These are phyloP conservation scores for Sodiomyces alkalinus DNA, from an alignment of 2,329 filamentous ascomycete species.

Conservation along the genomic window DNA sequence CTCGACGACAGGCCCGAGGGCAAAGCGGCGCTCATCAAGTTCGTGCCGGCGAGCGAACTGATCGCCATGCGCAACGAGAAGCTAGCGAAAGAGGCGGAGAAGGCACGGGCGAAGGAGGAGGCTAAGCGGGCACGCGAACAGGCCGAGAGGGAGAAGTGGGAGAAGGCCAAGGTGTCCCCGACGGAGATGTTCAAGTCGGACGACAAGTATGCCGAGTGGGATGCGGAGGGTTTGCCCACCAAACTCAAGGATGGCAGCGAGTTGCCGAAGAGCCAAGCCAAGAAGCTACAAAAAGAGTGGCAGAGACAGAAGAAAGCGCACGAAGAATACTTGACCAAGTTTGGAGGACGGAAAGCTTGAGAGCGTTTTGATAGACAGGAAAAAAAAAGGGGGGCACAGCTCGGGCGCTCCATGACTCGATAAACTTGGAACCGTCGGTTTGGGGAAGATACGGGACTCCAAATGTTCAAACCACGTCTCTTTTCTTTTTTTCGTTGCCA, in stretches of 20 bases:
- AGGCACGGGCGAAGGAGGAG: conserved; percentile 38
- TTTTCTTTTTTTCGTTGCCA: no score
- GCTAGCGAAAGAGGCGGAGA: conserved; percentile 45
- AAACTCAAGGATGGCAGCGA: conserved; percentile 61
- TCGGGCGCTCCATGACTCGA: no score
- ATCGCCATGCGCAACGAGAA: conserved; percentile 45
- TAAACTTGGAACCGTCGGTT: no score
- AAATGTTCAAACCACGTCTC: no score
- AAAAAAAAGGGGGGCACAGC: no score
- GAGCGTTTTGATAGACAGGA: no score
- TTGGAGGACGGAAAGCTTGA: conserved; percentile 5
- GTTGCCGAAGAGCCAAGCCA: conserved; percentile 61
- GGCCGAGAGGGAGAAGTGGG: conserved; percentile 36
- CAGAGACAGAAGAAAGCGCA: conserved; percentile 78
- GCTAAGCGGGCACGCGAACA: conserved; percentile 33
- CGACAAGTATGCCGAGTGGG: conserved; percentile 58
- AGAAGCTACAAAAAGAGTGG: conserved; percentile 83
- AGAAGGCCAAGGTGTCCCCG: conserved; percentile 40
- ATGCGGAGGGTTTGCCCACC: conserved; percentile 65
- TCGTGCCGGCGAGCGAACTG: conserved; percentile 40
- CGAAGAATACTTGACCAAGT: conserved; percentile 35
- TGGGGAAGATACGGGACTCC: no score
- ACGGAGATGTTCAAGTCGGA: conserved; percentile 41
- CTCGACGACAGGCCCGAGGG: conserved; percentile 64
- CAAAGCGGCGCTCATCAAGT: conserved; percentile 58